Percentiles rank a stretch among this genome's conserved stretches.
Conservation (phyloP, 1,284 basidiomycete genomes). For the Fereydounia khargensis region DNA sequence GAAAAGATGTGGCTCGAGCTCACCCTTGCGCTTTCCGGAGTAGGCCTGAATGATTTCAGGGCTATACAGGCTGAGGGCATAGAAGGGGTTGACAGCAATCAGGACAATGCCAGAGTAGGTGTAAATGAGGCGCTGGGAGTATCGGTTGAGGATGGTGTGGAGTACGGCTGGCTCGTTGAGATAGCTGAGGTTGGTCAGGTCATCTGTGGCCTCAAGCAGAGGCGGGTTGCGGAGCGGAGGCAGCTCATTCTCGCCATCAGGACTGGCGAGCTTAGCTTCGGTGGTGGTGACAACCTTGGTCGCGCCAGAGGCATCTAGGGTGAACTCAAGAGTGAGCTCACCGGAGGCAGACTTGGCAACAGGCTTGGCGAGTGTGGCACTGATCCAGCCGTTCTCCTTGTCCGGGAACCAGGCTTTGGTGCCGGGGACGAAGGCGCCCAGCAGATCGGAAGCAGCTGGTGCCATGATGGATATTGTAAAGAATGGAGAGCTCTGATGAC, state of each 20-base stretch:
- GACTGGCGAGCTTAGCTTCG: slow-evolving; percentile 32
- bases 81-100: slow-evolving; percentile 98
- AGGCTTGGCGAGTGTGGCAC: slow-evolving; percentile 71
- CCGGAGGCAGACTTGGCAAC: slow-evolving; percentile 25
- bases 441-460: slow-evolving; percentile 30
- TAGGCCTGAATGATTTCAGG: slow-evolving; percentile 98
- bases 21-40: slow-evolving; percentile 84
- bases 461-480: slow-evolving; percentile 12
- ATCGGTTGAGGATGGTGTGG: slow-evolving; percentile 94
- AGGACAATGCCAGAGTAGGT: slow-evolving; percentile 97
- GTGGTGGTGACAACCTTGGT: slow-evolving; percentile 44
- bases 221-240: slow-evolving; percentile 96
- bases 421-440: slow-evolving; percentile 56
- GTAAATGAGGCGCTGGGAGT: slow-evolving; percentile 95
- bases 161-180: slow-evolving; percentile 96
- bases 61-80: slow-evolving; percentile 70
- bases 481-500: too few species aligned
- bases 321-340: slow-evolving; percentile 42
- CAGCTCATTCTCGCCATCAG: slow-evolving; percentile 59
- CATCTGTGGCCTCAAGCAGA: slow-evolving; percentile 91
- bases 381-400: slow-evolving; percentile 88
- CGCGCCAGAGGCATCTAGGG: slow-evolving; percentile 47
- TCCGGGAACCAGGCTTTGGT: slow-evolving; percentile 71
- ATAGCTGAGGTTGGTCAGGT: slow-evolving; percentile 94
- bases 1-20: slow-evolving; percentile 95